Evolutionary conservation across 225 moss, liverwort and hornwort species (phyloP), one percentile per base, ranked within the genome.

Genomic region (Asterella californica): DNA sequence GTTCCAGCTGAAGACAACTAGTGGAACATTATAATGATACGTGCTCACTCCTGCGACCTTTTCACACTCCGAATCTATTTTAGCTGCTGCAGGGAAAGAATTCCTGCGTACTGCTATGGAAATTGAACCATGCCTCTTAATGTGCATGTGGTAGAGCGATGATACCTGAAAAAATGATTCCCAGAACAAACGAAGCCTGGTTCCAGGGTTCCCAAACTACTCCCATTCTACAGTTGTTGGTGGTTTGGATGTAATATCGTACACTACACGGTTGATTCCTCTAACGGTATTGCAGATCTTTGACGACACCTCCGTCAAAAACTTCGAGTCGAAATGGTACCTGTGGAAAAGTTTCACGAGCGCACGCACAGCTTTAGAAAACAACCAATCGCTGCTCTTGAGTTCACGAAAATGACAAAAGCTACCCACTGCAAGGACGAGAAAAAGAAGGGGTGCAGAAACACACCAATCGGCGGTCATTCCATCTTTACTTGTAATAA

Each of bases 401-500:
- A 72, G 37, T n/a, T 18, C 32, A 52, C 46, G 57, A 10, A 73
- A 19, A 15, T 27, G 45, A 47, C 45, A 6, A 5, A 46, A 48
- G 29, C 67, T 80, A 24, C 32, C 47, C 34, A 22, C 14, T 55
- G 54, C 48, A 49, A 0, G 27, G 50, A n/a, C n/a, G n/a, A n/a
- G n/a, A n/a, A n/a, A n/a, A n/a, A 46, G 52, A 36, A 46, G 22
- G 15, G 45, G 42, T 70, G 45, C 32, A 55, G 55, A 76, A 55
- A 25, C 50, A 25, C 89, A 93, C 95, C 93, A 96, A 80, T 96
- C 91, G 12, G 93, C 93, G 42, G 95, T 96, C 95, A 93, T 96
- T 50, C 93, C 92, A 78, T 96, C 95, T 88, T 96, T 88, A 75
- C 95, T 96, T 53, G 91, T 90, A 50, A 93, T 93, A 37, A 93